Conservation (phyloP, 1,284 basidiomycete species). For the Tilletiaria anomala region DNA sequence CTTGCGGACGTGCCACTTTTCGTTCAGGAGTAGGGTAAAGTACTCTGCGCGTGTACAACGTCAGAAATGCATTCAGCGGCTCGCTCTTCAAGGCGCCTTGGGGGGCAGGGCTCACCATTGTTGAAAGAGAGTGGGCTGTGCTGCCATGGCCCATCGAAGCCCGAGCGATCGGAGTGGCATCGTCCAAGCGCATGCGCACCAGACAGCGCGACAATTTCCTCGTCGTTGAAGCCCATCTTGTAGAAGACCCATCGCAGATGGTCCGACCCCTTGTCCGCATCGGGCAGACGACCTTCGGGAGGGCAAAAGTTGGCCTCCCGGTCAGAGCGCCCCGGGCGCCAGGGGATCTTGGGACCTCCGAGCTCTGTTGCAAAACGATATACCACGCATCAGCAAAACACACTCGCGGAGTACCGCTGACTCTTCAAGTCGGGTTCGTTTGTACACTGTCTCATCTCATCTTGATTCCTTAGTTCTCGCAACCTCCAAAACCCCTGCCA, state of each 20-base stretch:
- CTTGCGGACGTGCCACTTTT: conserved; percentile 62
- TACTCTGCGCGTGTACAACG: too few species aligned
- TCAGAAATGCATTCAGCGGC: not conserved
- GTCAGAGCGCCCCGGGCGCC: conserved; percentile 42
- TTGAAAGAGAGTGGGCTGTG: conserved; percentile 59
- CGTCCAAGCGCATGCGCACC: conserved; percentile 91
- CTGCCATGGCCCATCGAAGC: conserved; percentile 36
- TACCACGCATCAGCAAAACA: too few species aligned
- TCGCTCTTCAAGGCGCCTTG: not conserved
- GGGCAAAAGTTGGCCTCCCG: conserved; percentile 44
- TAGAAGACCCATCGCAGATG: conserved; percentile 59
- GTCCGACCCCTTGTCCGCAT: conserved; percentile 66
- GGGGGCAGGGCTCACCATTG: conserved; percentile 55
- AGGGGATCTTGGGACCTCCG: conserved; percentile 38
- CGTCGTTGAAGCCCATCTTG: conserved; percentile 61
- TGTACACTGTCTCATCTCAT: too few species aligned
- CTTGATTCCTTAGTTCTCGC: too few species aligned
- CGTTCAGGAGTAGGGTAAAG: conserved; percentile 64
- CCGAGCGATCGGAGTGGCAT: conserved; percentile 55
- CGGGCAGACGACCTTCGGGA: conserved; percentile 87
- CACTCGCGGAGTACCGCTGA: too few species aligned
- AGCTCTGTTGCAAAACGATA: too few species aligned
- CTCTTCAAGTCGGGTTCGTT: too few species aligned
- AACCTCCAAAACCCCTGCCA: too few species aligned
- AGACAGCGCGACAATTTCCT: conserved; percentile 63